These are phyloP conservation scores for Penicillium freii DNA, from an alignment of 2,329 filamentous ascomycete species.

Conservation along the genomic window DNA sequence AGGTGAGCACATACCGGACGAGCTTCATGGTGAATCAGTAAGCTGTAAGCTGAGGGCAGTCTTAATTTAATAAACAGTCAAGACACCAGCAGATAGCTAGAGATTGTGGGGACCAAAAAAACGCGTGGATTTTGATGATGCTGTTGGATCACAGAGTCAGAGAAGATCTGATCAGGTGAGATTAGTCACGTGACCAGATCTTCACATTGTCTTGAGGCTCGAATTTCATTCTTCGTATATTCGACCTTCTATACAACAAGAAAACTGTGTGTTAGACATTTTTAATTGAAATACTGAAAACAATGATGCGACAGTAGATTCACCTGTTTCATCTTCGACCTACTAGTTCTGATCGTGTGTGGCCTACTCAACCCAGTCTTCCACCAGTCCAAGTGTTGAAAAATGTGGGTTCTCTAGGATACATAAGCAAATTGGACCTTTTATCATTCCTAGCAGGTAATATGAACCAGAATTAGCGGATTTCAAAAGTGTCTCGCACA, in stretches of 20 bases:
- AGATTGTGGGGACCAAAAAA: conserved; percentile 12
- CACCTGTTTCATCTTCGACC: too few relatives aligned
- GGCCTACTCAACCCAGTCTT: not conserved
- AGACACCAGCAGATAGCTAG: conserved; percentile 7
- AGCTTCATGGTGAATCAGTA: conserved; percentile 75
- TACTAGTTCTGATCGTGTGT: not conserved
- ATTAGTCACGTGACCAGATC: conserved; percentile 5
- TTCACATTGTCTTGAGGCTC: not conserved
- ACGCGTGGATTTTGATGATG: conserved; percentile 17
- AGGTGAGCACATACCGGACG: conserved; percentile 69
- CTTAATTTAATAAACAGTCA: conserved; percentile 1
- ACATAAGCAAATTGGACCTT: not conserved
- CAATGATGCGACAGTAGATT: not conserved
- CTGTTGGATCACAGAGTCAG: conserved; percentile 21
- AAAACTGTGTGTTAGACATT: too few relatives aligned
- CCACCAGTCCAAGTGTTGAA: not conserved
- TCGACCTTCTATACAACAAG: not conserved
- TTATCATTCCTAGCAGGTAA: not conserved
- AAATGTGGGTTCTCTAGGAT: not conserved
- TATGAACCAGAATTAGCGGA: too few relatives aligned
- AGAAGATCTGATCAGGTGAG: conserved; percentile 19
- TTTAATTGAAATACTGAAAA: not conserved
- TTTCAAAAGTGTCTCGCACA: too few relatives aligned
- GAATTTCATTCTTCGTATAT: not conserved
- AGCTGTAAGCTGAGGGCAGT: not conserved